Base-by-base conservation (phyloP, 768 basidiomycete genomes). In the Lepiota venenata region DNA sequence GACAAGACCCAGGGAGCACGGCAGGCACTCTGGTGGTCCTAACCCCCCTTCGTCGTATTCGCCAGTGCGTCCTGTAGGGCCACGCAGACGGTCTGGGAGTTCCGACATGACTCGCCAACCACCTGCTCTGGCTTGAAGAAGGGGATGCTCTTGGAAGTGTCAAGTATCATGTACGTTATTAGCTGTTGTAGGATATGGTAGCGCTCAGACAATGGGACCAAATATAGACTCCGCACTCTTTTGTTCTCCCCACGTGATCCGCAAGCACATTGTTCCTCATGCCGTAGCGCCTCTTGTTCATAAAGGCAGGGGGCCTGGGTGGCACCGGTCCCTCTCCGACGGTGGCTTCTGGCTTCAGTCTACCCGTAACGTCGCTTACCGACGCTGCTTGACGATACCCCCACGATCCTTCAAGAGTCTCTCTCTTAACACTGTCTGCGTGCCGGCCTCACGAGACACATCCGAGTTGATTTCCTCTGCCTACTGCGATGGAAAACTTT, bases 401-500 rank as follows among this genome's bases (percentile, higher is more conserved):
- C 54, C 29, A 36, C 15, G 47, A 42, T 53, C 49, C 42, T 43
- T 36, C 27, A 52, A 18, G 16, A 29, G 37, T 32, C 53, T 32
- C 29, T 52, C 50, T 41, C 29, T 56, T 29, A n/a, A 32, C 50
- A 50, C 29, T 35, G 36, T 50, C 36, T 50, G 43, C 51, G 55
- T 49, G 51, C 56, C 27, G 52, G 56, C 18, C 51, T 44, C 52
- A 51, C 47, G 25, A 16, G 43, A 36, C 37, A 39, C 38, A 35
- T 52, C 11, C 14, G 12, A 37, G 52, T 41, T 36, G 4, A n/a
- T 20, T 29, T 36, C 25, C 40, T 32, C 10, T 11, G 29, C 43
- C 10, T 25, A 38, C 14, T n/a, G n/a, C 2, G 14, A 61, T 65
- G 20, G 62, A 79, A 74, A 85, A 76, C 61, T 69, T 76, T 3